Conservation (phyloP, 2,329 filamentous ascomycete species). For the Aphanoascus verrucosus region DNA sequence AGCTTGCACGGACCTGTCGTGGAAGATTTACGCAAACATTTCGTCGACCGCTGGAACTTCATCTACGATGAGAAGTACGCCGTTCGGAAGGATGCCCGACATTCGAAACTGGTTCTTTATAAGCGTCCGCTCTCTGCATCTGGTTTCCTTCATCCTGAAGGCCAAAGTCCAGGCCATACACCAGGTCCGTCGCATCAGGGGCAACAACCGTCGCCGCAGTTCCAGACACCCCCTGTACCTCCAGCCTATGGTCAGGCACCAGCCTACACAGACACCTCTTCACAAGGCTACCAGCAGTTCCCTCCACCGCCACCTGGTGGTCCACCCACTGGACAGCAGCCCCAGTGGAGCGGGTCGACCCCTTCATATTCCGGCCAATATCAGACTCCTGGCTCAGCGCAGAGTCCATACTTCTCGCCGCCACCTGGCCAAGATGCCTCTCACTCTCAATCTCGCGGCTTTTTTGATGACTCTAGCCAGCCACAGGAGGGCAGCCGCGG, state of each 20-base stretch:
- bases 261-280: neutral
- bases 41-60: constrained; percentile 89
- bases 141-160: constrained; percentile 12
- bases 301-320: constrained; percentile 34
- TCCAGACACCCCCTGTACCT: neutral
- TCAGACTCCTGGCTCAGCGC: constrained; percentile 19
- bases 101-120: constrained; percentile 31
- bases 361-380: neutral
- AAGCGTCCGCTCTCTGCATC: constrained; percentile 23
- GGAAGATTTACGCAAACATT: constrained; percentile 92
- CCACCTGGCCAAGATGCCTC: constrained; percentile 27
- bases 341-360: constrained; percentile 9
- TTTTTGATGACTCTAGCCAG: constrained; percentile 27
- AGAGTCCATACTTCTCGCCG: constrained; percentile 35
- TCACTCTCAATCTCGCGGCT: constrained; percentile 27
- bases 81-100: constrained; percentile 43
- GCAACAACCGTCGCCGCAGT: constrained; percentile 11
- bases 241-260: constrained; percentile 16
- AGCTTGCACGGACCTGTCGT: constrained; percentile 79
- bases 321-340: constrained; percentile 18
- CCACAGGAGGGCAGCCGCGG: constrained; percentile 28
- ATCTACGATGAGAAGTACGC: constrained; percentile 76
- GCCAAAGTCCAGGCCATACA: constrained; percentile 12
- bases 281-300: constrained; percentile 19
- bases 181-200: constrained; percentile 10